These are phyloP conservation scores for Calocybe gambosa DNA, from an alignment of 1,284 basidiomycete species.

Conservation along the genomic window DNA sequence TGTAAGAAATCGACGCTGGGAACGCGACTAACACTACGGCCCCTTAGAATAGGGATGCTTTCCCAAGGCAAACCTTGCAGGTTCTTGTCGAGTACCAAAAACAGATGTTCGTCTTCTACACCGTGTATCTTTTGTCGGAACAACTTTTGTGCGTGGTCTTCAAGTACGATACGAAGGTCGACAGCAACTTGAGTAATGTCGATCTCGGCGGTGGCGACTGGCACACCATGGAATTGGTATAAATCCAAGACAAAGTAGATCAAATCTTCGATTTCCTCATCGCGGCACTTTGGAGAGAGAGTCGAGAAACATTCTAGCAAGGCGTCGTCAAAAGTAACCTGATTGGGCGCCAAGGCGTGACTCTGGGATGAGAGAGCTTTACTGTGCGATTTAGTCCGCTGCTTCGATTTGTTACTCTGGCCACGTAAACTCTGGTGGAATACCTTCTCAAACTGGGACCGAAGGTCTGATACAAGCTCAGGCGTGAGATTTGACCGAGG, in stretches of 20 bases:
- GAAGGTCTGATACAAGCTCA: constrained; percentile 49
- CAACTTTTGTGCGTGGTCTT: constrained; percentile 55
- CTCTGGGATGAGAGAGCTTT: constrained; percentile 30
- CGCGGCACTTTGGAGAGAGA: constrained; percentile 73
- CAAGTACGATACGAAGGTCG: constrained; percentile 64
- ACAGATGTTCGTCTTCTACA: constrained; percentile 60
- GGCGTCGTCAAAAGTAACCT: constrained; percentile 58
- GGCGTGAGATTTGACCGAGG: constrained; percentile 41
- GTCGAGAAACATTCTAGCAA: constrained; percentile 85
- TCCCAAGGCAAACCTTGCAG: constrained; percentile 94
- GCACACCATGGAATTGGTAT: constrained; percentile 88
- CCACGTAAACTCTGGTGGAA: constrained; percentile 63
- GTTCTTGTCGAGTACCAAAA: constrained; percentile 89
- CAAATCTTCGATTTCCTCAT: constrained; percentile 94
- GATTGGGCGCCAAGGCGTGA: constrained; percentile 40
- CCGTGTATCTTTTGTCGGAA: constrained; percentile 23
- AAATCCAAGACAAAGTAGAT: constrained; percentile 92
- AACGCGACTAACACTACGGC: constrained; percentile 84
- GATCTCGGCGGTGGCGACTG: constrained; percentile 87
- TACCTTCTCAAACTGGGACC: constrained; percentile 63
- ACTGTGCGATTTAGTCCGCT: constrained; percentile 25
- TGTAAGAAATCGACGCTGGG: constrained; percentile 85
- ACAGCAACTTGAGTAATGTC: constrained; percentile 84
- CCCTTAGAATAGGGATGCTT: constrained; percentile 82
- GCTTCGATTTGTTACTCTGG: constrained; percentile 48